Conservation (phyloP, 2,329 filamentous ascomycete species). For the Alternaria incomplexa region DNA sequence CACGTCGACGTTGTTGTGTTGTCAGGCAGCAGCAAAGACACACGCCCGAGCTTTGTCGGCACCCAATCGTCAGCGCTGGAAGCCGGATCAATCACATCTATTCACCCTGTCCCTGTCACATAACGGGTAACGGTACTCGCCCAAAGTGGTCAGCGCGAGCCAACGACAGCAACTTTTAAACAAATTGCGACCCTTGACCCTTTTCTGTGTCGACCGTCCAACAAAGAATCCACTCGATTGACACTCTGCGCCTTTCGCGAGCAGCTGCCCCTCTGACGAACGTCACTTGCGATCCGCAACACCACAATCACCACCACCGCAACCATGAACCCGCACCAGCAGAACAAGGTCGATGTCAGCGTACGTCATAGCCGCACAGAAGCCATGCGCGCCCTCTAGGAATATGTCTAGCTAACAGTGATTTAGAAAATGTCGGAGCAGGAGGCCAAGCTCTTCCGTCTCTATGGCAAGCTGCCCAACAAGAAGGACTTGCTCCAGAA, state of each 20-base stretch:
- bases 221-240: slow-evolving; percentile 39
- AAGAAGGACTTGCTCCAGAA: slow-evolving; percentile 97
- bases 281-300: slow-evolving; percentile 18
- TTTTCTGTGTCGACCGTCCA: slow-evolving; percentile 26
- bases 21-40: slow-evolving; percentile 38
- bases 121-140: slow-evolving; percentile 22
- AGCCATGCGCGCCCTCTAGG: slow-evolving; percentile 14
- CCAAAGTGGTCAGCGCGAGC: slow-evolving; percentile 28
- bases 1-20: slow-evolving; percentile 25
- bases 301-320: slow-evolving; percentile 16
- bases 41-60: slow-evolving; percentile 30
- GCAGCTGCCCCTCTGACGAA: slow-evolving; percentile 17
- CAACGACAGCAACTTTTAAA: slow-evolving; percentile 28
- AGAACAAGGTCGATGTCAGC: slow-evolving; percentile 97
- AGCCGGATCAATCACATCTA: slow-evolving; percentile 26
- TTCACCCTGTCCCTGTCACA: slow-evolving; percentile 40
- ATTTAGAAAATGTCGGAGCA: slow-evolving; percentile 85
- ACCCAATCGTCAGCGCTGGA: slow-evolving; percentile 39
- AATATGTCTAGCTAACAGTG: slow-evolving; percentile 20
- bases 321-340: slow-evolving; percentile 91
- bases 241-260: slow-evolving; percentile 5
- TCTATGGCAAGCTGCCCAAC: slow-evolving; percentile 97
- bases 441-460: slow-evolving; percentile 93
- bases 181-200: slow-evolving; percentile 24
- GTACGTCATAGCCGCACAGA: slow-evolving; percentile 63